Base-by-base conservation (phyloP, 345 rosid genomes). In the Salix dunnii region DNA sequence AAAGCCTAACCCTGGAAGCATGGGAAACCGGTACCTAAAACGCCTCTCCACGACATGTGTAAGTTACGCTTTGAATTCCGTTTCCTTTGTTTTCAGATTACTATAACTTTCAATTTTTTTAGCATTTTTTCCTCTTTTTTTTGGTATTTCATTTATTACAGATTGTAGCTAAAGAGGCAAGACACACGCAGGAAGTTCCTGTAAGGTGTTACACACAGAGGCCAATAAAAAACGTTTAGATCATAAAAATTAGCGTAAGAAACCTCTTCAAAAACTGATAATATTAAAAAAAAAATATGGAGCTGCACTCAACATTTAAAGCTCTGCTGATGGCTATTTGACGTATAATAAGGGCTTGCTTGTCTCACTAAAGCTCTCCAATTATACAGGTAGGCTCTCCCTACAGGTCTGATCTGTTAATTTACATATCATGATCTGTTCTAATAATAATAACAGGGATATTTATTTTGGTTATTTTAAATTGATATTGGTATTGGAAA, bases 341-440 rank as follows among this genome's bases (percentile, higher is more conserved):
- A 69, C 78, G 30, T 91, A 86, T 78, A 80, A 84, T 38, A 91
- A 88, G 97, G 92, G 84, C 77, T 89, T 40, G 91, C 90, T 66
- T 95, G 99, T 96, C 91, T 95, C 72, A n/a, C n/a, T n/a, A n/a
- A n/a, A n/a, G 96, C 97, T 77, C 62, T 90, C 63, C 95, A 92
- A 72, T 74, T 92, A 42, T 93, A 90, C 82, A 82, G 87, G 87
- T 86, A 91, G 92, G 93, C 97, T 81, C 81, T 91, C 79, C 90
- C 89, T 65, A 72, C 92, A 90, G 95, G 94, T 90, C 51, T 84
- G 80, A 86, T 71, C n/a, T 49, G n/a, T 49, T 18, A 49, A 18
- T 49, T 49, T 49, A 49, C 21, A 49, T 49, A 18, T 16, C 20
- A 48, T 48, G 14, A 17, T 28, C 38, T 63, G 67, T 3, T 25